A percentile compares a stretch with the other conserved stretches of the same genome.
Evolutionary conservation across 2,329 filamentous ascomycete genomes (phyloP).

Genomic region (Aspergillus texensis): DNA sequence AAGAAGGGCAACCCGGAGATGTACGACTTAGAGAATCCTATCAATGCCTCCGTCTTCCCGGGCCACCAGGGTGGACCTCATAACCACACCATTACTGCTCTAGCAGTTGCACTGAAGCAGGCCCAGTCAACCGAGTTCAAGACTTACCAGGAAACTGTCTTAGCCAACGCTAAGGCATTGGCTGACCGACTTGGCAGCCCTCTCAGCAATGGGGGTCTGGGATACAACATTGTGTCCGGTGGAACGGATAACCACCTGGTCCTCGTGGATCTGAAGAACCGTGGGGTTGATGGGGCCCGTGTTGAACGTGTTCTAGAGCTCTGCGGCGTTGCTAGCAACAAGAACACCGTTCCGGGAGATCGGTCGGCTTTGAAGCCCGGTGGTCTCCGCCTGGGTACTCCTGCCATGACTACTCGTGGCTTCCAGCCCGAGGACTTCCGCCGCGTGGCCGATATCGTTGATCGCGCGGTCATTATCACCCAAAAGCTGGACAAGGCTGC

Average conservation of each 20-base stretch:
- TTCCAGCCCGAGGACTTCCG: conserved; percentile 87
- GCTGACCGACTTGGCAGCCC: conserved; percentile 72
- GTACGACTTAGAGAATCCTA: conserved; percentile 92
- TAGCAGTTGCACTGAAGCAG: conserved; percentile 94
- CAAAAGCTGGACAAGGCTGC: conserved; percentile 70
- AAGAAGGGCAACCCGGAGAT: conserved; percentile 88
- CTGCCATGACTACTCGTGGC: conserved; percentile 97
- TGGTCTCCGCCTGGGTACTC: conserved; percentile 90
- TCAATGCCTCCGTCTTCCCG: conserved; percentile 99
- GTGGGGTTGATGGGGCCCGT: conserved; percentile 84
- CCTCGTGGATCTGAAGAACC: conserved; percentile 86
- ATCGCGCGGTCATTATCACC: conserved; percentile 78
- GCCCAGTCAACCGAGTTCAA: conserved; percentile 88
- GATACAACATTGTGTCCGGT: conserved; percentile 92
- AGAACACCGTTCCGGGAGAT: conserved; percentile 97
- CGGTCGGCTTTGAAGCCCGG: conserved; percentile 90
- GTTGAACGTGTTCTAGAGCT: conserved; percentile 90
- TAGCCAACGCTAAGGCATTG: conserved; percentile 90
- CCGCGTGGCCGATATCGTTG: conserved; percentile 81
- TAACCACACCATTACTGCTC: conserved; percentile 98
- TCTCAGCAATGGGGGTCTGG: conserved; percentile 69
- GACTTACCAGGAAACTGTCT: conserved; percentile 88
- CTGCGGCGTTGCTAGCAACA: conserved; percentile 96
- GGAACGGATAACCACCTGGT: conserved; percentile 99
- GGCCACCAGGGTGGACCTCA: conserved; percentile 98